phyloP scores from a whole-genome alignment of 257 asterid genomes.

The Solanum rostratum region DNA sequence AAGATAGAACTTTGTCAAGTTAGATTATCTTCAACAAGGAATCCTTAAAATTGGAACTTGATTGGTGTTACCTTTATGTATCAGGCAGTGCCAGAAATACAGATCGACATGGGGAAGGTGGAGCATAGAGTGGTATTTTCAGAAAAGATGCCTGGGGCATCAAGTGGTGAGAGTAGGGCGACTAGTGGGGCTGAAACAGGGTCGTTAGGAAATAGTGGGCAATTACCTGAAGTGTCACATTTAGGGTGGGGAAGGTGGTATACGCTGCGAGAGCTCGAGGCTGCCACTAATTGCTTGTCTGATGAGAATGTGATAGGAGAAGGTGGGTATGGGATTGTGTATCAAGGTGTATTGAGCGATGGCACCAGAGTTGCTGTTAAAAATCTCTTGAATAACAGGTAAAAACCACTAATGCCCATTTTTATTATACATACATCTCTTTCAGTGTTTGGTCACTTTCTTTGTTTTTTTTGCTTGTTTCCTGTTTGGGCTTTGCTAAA shows the following conservation, averaged over 20 bases:
- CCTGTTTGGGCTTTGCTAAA: background rate
- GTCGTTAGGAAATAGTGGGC: slow-evolving; percentile 70
- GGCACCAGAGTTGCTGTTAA: slow-evolving; percentile 74
- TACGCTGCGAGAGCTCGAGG: slow-evolving; percentile 94
- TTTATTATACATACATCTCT: background rate
- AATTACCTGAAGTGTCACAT: slow-evolving; percentile 90
- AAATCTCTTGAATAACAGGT: slow-evolving; percentile 89
- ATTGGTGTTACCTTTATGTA: background rate
- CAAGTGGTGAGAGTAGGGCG: slow-evolving; percentile 91
- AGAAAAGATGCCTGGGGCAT: slow-evolving; percentile 51
- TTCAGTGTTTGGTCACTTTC: background rate
- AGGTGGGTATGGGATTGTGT: slow-evolving; percentile 96
- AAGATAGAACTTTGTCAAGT: background rate
- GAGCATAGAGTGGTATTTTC: slow-evolving; percentile 94
- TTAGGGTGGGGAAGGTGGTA: slow-evolving; percentile 99
- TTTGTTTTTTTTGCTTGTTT: background rate
- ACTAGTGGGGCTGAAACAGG: slow-evolving; percentile 79
- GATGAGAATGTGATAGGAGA: slow-evolving; percentile 92
- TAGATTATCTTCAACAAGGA: background rate
- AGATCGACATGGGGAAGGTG: slow-evolving; percentile 90
- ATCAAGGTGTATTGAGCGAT: slow-evolving; percentile 62
- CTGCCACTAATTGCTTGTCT: slow-evolving; percentile 79
- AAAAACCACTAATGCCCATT: background rate
- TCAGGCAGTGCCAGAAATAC: slow-evolving; percentile 80
- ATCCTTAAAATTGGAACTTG: background rate